Evolutionary conservation across 1,284 basidiomycete species (phyloP), one percentile per base, ranked within the genome.

Genomic region (Papiliotrema laurentii): DNA sequence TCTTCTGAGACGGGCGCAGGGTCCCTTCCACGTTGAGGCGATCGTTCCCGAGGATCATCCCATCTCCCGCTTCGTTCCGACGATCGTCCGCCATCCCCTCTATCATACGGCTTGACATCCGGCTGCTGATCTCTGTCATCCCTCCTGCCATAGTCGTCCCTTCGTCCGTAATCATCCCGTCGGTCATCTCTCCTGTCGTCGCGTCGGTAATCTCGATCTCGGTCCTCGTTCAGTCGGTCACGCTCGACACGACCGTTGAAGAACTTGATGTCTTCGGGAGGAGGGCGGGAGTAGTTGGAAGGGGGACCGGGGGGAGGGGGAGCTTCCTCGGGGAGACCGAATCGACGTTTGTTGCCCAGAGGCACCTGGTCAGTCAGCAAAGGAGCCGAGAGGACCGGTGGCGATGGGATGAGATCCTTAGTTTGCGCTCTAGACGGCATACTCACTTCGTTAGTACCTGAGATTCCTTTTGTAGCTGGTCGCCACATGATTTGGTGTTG

Each of bases 281-380:
- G 61, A 6, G 66, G 64, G 43, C 66, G 60, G 26, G 53, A 53
- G 43, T 59, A 61, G 39, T 52, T 49, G 25, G 86, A 83, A 2
- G 68, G 65, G 31, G 70, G 86, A 26, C 28, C 19, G 24, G 46
- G 38, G 10, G 46, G 46, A 18, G 38, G 24, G 13, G 46, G 46
- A 11, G 38, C 77, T 41, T 75, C 71, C 49, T 69, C 70, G 28
- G 86, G 86, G 41, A 88, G 84, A 47, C 90, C 89, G 74, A 93
- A 93, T 49, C 89, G 85, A 66, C 90, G 85, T 66, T 87, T 84
- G 65, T 84, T 81, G 46, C 87, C 89, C 16, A 77, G 56, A 7
- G 76, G 76, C 6, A 69, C 65, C 72, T 74, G 59, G 33, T 56
- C 24, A 47, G 55, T 61, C 50, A 63, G 55, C 14, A 40, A 27